Base-by-base conservation (phyloP, 1,284 basidiomycete species). In the Rhodotorula mucilaginosa region DNA sequence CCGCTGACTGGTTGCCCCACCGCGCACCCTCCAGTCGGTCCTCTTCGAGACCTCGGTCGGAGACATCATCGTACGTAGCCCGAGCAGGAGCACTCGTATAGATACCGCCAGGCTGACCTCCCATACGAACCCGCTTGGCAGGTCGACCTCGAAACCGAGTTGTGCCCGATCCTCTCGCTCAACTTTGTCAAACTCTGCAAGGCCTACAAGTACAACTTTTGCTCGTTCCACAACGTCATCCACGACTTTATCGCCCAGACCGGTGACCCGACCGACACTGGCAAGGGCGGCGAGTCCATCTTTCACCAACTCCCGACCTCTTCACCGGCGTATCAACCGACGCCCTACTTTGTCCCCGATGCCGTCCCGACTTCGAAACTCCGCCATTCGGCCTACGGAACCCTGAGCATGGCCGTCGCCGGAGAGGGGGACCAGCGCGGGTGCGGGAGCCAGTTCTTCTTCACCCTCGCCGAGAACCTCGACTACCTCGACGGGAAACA, bases 101-200 rank as follows among this genome's bases (percentile, higher is more conserved):
- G 3, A 46, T 15, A 13, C 26, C 26, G 26, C 26, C 26, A 26
- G 26, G 26, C 26, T 26, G 26, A 26, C 26, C 26, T 26, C 26
- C 26, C 26, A 26, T 26, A 26, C 26, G 26, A 26, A 26, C 26
- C 26, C 26, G 26, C 26, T 26, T 26, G 26, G 26, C 75, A 79
- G 78, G 93, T 98, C 80, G 96, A 98, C 83, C 86, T 98, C 60
- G 92, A 97, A 80, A 72, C 70, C 26, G 64, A 95, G 18, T 83
- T 85, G 56, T 97, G 94, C 80, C 96, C 96, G 1, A 88, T 87
- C 80, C 92, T 90, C 49, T 93, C 90, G 82, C 87, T 92, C 81
- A 99, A 98, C 85, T 98, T 98, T 80, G 87, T 99, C 74, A 98
- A 99, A 81, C 85, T 99, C 66, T 97, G 94, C 84, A 96, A 96